phyloP scores from a whole-genome alignment of 2,329 filamentous ascomycete genomes.

The Metarhizium brunneum region DNA sequence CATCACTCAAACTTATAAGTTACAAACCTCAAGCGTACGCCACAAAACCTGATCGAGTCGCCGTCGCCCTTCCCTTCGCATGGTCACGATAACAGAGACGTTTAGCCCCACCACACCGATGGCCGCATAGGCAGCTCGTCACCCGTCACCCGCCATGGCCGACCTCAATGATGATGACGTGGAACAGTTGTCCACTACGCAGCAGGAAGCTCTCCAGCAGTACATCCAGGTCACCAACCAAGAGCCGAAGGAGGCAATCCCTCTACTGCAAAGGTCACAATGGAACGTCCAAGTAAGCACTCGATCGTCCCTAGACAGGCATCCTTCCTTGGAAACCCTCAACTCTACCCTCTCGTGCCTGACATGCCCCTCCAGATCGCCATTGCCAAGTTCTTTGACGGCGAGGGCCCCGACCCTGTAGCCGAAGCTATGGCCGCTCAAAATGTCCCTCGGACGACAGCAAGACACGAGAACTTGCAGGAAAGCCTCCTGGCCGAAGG shows the following conservation, averaged over 20 bases:
- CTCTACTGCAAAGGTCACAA: conserved; percentile 74
- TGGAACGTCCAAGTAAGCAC: conserved; percentile 81
- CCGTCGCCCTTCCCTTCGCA: neutral
- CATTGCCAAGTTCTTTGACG: conserved; percentile 95
- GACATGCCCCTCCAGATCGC: conserved; percentile 57
- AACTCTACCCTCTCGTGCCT: neutral
- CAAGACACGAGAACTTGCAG: conserved; percentile 66
- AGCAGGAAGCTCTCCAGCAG: conserved; percentile 79
- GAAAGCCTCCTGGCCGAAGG: conserved; percentile 38
- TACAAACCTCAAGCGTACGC: neutral
- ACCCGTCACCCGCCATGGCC: conserved; percentile 17
- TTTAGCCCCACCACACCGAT: neutral
- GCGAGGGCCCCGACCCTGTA: conserved; percentile 74
- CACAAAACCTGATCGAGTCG: neutral
- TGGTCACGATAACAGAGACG: neutral
- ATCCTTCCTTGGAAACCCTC: neutral
- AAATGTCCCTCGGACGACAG: conserved; percentile 50
- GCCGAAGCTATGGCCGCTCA: conserved; percentile 64
- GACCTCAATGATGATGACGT: conserved; percentile 45
- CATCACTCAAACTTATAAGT: neutral
- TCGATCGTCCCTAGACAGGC: neutral
- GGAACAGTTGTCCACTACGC: conserved; percentile 61
- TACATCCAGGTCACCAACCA: conserved; percentile 85
- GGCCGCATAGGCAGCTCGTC: neutral
- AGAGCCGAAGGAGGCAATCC: conserved; percentile 64